A percentile compares a stretch with the other conserved stretches of the same genome.
phyloP scores from a whole-genome alignment of 805 yeast species.

The Kluyveromyces dobzhanskii region DNA sequence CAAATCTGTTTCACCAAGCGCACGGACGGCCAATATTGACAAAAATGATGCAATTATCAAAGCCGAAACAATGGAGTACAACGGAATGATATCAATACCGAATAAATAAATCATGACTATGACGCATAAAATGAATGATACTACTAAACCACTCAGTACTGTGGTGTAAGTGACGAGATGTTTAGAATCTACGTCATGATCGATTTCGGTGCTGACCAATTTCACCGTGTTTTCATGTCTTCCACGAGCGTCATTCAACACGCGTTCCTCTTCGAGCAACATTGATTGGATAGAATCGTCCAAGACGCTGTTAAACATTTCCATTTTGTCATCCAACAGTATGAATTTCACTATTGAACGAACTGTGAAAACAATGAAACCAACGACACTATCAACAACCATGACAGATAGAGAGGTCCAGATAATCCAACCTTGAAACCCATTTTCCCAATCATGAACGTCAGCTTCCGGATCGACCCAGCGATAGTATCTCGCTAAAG shows the following conservation, averaged over 20 bases:
- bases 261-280: slow-evolving; percentile 26
- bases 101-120: slow-evolving; percentile 58
- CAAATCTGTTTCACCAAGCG: slow-evolving; percentile 92
- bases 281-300: slow-evolving; percentile 28
- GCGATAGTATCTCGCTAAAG: slow-evolving; percentile 53
- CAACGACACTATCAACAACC: slow-evolving; percentile 85
- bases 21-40: slow-evolving; percentile 83
- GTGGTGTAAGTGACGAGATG: slow-evolving; percentile 43
- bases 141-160: slow-evolving; percentile 51
- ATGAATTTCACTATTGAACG: slow-evolving; percentile 33
- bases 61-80: slow-evolving; percentile 60
- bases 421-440: slow-evolving; percentile 95
- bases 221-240: slow-evolving; percentile 21
- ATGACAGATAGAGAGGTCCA: slow-evolving; percentile 91
- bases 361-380: slow-evolving; percentile 55
- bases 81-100: slow-evolving; percentile 55
- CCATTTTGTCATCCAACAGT: slow-evolving; percentile 19
- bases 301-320: slow-evolving; percentile 15
- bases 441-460: slow-evolving; percentile 72
- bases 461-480: slow-evolving; percentile 91
- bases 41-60: slow-evolving; percentile 67
- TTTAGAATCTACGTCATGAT: slow-evolving; percentile 33
- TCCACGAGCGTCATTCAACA: slow-evolving; percentile 16
- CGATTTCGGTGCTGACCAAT: slow-evolving; percentile 24
- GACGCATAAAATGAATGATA: slow-evolving; percentile 63